Conservation (phyloP, 2,329 filamentous ascomycete genomes). For the Penicillium brasilianum region DNA sequence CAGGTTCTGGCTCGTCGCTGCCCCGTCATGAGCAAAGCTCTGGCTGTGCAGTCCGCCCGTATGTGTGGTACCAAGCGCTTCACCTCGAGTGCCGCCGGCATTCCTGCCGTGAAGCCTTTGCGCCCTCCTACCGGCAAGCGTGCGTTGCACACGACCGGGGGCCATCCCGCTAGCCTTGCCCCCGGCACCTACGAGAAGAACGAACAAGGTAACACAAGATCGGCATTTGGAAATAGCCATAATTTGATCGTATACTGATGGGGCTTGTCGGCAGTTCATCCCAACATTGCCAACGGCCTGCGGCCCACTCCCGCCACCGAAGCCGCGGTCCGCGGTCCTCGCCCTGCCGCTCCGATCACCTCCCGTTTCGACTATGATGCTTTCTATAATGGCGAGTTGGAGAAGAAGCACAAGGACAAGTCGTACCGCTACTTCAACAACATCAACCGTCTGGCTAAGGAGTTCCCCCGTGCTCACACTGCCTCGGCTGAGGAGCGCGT, state of each 20-base stretch:
- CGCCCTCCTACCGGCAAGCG: conserved; percentile 64
- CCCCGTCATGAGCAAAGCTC: conserved; percentile 97
- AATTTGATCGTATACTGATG: conserved; percentile 19
- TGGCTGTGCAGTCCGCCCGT: conserved; percentile 74
- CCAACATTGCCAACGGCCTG: conserved; percentile 32
- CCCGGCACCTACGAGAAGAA: conserved; percentile 57
- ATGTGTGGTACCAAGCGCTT: conserved; percentile 47
- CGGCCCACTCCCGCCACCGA: conserved; percentile 32
- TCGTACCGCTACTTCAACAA: conserved; percentile 99
- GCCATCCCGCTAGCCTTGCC: conserved; percentile 79
- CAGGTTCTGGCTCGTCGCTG: conserved; percentile 93
- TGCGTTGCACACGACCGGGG: conserved; percentile 78
- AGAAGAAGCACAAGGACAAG: conserved; percentile 99
- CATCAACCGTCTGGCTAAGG: conserved; percentile 96
- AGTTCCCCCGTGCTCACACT: conserved; percentile 95
- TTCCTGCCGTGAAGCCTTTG: conserved; percentile 50
- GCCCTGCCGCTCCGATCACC: conserved; percentile 54
- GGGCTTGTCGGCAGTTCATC: conserved; percentile 28
- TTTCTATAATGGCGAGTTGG: conserved; percentile 86
- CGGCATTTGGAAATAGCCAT: neutral
- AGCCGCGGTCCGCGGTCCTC: conserved; percentile 46
- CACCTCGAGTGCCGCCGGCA: conserved; percentile 41
- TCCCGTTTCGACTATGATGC: conserved; percentile 84
- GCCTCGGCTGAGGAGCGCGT: conserved; percentile 80
- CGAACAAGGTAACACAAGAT: conserved; percentile 50